Evolutionary conservation across 768 basidiomycete species (phyloP).

Genomic region (Lepiota brunneoincarnata): DNA sequence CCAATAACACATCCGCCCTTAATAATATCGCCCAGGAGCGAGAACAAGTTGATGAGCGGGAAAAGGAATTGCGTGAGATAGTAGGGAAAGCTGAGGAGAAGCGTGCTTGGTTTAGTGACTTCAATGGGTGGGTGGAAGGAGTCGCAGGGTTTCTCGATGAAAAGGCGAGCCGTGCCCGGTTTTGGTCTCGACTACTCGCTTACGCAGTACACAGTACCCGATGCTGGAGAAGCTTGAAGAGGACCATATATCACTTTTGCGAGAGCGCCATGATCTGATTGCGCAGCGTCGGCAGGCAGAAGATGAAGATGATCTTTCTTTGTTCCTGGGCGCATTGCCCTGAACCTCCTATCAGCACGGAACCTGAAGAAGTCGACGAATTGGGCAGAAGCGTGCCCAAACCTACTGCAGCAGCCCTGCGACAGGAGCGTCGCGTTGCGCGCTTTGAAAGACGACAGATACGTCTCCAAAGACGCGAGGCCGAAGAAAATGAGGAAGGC

Average conservation of each 20-base stretch:
- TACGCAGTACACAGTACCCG: constrained; percentile 56
- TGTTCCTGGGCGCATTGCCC: constrained; percentile 61
- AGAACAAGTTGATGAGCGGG: constrained; percentile 61
- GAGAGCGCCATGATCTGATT: constrained; percentile 73
- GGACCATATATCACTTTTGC: constrained; percentile 68
- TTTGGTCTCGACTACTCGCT: constrained; percentile 8
- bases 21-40: constrained; percentile 59
- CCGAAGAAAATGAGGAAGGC: constrained; percentile 61
- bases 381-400: constrained; percentile 50
- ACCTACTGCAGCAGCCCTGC: constrained; percentile 41
- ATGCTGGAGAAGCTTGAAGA: constrained; percentile 74
- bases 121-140: constrained; percentile 79
- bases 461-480: constrained; percentile 31
- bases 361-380: constrained; percentile 54
- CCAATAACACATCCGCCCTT: constrained; percentile 54
- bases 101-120: constrained; percentile 76
- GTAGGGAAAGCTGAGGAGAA: constrained; percentile 74
- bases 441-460: constrained; percentile 53
- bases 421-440: constrained; percentile 55
- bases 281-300: constrained; percentile 66
- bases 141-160: constrained; percentile 86
- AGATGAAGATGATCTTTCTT: constrained; percentile 75
- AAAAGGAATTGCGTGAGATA: constrained; percentile 72
- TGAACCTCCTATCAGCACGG: constrained; percentile 3
- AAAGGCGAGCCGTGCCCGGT: constrained; percentile 50